Percentiles rank a stretch among this genome's conserved stretches.
Evolutionary conservation across 805 yeast genomes (phyloP).

Genomic region (Wickerhamomyces chambardii): DNA sequence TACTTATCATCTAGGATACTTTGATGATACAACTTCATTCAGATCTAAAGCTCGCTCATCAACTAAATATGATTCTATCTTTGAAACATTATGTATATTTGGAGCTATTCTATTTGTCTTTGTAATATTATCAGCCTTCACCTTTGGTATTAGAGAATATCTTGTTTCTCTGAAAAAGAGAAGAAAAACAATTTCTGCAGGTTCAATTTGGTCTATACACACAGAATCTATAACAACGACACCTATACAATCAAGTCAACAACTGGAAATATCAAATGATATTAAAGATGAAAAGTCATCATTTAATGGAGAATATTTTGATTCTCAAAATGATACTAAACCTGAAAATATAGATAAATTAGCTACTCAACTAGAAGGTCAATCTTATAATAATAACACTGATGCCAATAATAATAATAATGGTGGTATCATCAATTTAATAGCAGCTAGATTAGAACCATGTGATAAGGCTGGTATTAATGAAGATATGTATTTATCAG

Average conservation of each 20-base stretch:
- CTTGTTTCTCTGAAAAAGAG: constrained; percentile 9
- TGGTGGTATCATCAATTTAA: too few relatives aligned
- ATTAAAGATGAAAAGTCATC: too few relatives aligned
- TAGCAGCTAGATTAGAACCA: too few relatives aligned
- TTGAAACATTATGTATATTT: constrained; percentile 17
- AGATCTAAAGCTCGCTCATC: constrained; percentile 4
- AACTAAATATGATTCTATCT: constrained; percentile 10
- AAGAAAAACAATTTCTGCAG: constrained; percentile 9
- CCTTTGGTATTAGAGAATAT: constrained; percentile 21
- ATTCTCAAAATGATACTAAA: too few relatives aligned
- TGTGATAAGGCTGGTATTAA: too few relatives aligned
- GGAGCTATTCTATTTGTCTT: constrained; percentile 9
- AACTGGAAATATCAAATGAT: too few relatives aligned
- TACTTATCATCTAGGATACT: constrained; percentile 17
- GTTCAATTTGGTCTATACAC: constrained; percentile 11
- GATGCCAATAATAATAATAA: too few relatives aligned
- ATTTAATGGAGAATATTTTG: too few relatives aligned
- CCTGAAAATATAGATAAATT: too few relatives aligned
- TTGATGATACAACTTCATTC: constrained; percentile 14
- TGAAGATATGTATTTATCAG: constrained; percentile 2
- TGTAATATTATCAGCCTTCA: constrained; percentile 9
- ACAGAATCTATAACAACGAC: constrained; percentile 1
- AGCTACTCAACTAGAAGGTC: too few relatives aligned
- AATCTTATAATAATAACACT: too few relatives aligned
- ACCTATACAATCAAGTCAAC: too few relatives aligned